Base-by-base conservation (phyloP, 169 alveolate species). In the Plasmodium blacklocki region DNA sequence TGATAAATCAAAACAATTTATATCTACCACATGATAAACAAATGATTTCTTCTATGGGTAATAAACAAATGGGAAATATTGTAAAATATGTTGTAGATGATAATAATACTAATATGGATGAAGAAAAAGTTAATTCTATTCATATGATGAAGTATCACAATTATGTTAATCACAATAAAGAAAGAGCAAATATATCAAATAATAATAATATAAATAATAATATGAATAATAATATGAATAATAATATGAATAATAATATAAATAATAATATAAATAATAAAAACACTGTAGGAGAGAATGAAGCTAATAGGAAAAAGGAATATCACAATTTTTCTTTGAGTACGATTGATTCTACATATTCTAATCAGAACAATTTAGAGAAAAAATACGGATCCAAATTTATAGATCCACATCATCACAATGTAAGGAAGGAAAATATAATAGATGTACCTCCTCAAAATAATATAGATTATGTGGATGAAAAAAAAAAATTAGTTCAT, bases 241-340 rank as follows among this genome's bases (percentile, higher is more conserved):
- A 49, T 23, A 64, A 26, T 64, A 29, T 9, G 8, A 15, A 59
- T n/a, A 19, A 59, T 59, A 26, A 59, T 59, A 59, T 59, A 23
- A 15, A 59, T 14, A 45, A 58, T 45, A 59, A 59, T 8, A 59
- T 71, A 15, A 59, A 14, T 49, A 39, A 43, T 32, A 78, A 43
- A 15, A 78, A 78, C 63, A 70, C 70, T 62, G 45, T 26, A 4
- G 64, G 19, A 32, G 83, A 87, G 18, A 87, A 54, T 39, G 88
- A 87, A 56, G 73, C 62, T 18, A 26, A 56, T 18, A 56, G 78
- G 32, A 87, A 70, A 66, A 87, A 87, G 9, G 88, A 87, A 70
- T 56, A 87, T 50, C 80, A 87, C 7, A 87, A 70, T 21, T 74
- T 74, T 39, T 74, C 88, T 9, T 21, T 47, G 14, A 87, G 70